A percentile compares a stretch with the other conserved stretches of the same genome.
Conservation (phyloP, 2,329 filamentous ascomycete genomes). For the Amylocarpus encephaloides region DNA sequence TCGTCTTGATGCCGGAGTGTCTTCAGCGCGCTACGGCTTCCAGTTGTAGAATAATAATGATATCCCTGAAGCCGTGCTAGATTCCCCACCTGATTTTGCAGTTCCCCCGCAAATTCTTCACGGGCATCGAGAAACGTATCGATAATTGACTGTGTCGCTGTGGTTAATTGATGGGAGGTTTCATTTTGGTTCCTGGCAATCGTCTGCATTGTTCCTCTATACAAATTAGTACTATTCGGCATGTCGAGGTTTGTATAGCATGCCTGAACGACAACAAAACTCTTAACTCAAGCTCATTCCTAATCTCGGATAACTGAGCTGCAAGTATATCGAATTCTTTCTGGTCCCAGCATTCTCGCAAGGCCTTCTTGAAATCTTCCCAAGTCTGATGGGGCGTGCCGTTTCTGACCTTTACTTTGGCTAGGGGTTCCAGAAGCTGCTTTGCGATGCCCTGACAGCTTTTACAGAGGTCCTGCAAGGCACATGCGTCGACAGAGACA, state of each 20-base stretch:
- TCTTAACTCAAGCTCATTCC: constrained; percentile 6
- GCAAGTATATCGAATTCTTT: constrained; percentile 3
- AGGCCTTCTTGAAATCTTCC: constrained; percentile 5
- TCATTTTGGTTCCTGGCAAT: background rate
- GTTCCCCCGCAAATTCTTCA: constrained; percentile 5
- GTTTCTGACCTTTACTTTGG: constrained; percentile 3
- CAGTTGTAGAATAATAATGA: background rate
- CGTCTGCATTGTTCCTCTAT: constrained; percentile 1
- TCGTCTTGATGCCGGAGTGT: constrained; percentile 1
- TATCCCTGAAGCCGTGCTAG: constrained; percentile 2
- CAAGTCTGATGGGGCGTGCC: constrained; percentile 3
- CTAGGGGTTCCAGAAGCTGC: background rate
- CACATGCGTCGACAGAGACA: background rate
- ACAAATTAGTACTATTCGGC: background rate
- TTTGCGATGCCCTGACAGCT: constrained; percentile 1
- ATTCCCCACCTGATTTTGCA: constrained; percentile 2
- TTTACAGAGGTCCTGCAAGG: background rate
- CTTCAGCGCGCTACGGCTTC: background rate
- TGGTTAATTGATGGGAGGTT: constrained; percentile 4
- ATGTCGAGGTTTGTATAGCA: background rate
- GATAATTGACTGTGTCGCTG: background rate
- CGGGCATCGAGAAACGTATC: constrained; percentile 2
- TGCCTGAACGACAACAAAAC: constrained; percentile 4
- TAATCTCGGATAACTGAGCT: background rate
- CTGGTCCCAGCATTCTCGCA: constrained; percentile 3